phyloP scores from a whole-genome alignment of 768 basidiomycete species.

The Russula vinacea region DNA sequence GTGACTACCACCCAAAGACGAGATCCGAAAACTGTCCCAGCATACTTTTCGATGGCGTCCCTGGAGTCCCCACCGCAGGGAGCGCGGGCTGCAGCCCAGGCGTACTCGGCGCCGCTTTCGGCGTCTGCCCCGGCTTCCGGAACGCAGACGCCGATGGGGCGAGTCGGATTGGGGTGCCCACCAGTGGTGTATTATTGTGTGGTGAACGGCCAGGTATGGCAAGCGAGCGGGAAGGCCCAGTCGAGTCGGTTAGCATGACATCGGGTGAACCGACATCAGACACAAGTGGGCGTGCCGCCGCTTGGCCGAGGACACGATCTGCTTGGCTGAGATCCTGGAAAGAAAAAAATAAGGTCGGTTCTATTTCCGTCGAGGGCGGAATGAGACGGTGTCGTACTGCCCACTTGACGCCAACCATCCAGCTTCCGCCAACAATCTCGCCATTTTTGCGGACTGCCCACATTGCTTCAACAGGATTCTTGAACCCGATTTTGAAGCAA shows the following conservation, averaged over 20 bases:
- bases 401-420: conserved; percentile 87
- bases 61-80: conserved; percentile 29
- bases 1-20: conserved; percentile 43
- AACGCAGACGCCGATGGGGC: conserved; percentile 74
- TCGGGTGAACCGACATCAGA: conserved; percentile 29
- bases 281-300: conserved; percentile 31
- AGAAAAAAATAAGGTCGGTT: neutral
- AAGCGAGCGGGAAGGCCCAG: conserved; percentile 32
- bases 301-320: conserved; percentile 48
- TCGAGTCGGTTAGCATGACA: conserved; percentile 28
- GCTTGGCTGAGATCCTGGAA: conserved; percentile 59
- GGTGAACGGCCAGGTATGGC: conserved; percentile 45
- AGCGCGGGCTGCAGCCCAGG: conserved; percentile 28
- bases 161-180: conserved; percentile 70
- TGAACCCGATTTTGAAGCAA: conserved; percentile 78
- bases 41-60: conserved; percentile 53
- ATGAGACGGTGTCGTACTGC: conserved; percentile 54
- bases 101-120: conserved; percentile 18
- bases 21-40: conserved; percentile 75
- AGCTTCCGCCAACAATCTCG: conserved; percentile 66
- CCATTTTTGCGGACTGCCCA: conserved; percentile 81
- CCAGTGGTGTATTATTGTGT: conserved; percentile 39
- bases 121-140: conserved; percentile 44
- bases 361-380: neutral
- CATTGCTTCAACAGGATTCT: conserved; percentile 66